phyloP scores from a whole-genome alignment of 225 moss, liverwort and hornwort genomes.

The Asterella californica region DNA sequence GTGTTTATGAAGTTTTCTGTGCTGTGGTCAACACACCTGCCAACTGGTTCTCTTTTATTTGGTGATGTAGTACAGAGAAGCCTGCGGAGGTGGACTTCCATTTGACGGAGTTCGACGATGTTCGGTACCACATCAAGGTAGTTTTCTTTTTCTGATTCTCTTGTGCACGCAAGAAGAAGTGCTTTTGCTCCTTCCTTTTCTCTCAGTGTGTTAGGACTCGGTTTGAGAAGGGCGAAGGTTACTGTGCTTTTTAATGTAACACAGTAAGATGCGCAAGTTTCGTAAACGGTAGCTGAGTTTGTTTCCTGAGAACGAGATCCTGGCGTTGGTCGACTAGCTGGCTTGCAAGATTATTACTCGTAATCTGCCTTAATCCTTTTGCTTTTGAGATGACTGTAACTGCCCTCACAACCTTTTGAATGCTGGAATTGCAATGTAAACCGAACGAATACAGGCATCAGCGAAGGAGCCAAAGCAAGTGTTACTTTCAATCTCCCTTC shows the following conservation, averaged over 20 bases:
- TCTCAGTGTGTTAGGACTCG: background rate
- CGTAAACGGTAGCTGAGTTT: background rate
- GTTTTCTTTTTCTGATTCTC: background rate
- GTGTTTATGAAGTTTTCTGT: too few relatives aligned
- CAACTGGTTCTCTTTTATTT: background rate
- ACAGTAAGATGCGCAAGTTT: background rate
- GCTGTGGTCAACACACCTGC: background rate
- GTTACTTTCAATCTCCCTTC: conserved; percentile 75
- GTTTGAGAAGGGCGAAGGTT: background rate
- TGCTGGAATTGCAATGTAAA: too few relatives aligned
- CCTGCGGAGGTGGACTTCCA: conserved; percentile 83
- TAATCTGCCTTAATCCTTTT: background rate
- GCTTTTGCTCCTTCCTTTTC: background rate
- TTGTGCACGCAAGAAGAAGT: background rate
- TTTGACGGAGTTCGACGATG: conserved; percentile 90
- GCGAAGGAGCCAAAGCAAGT: conserved; percentile 76
- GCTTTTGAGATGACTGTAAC: background rate
- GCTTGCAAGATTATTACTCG: background rate
- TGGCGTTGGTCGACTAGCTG: background rate
- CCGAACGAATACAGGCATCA: conserved; percentile 47
- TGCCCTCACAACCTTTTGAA: background rate
- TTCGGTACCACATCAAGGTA: conserved; percentile 85
- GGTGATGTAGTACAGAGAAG: conserved; percentile 52
- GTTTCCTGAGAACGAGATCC: background rate
- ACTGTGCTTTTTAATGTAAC: background rate